A percentile compares a stretch with the other conserved stretches of the same genome.
Evolutionary conservation across 192 early-diverging fungal genomes (phyloP).

Genomic region (Coemansia sp.): DNA sequence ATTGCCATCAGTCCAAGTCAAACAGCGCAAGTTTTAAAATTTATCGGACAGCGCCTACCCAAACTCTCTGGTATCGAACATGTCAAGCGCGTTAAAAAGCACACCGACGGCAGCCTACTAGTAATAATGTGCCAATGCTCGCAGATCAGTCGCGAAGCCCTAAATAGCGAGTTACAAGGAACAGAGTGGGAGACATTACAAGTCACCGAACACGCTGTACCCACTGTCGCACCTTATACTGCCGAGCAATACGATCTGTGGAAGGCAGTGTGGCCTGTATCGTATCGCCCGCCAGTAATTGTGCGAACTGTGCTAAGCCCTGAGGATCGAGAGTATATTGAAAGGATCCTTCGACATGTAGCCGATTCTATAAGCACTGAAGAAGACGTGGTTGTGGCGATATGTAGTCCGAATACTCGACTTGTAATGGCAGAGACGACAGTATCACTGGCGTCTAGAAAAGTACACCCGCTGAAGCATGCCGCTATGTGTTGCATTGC

Average conservation of each 20-base stretch:
- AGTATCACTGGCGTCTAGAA: constrained; percentile 49
- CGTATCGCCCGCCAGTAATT: constrained; percentile 57
- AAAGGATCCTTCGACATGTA: neutral
- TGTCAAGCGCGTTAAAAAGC: constrained; percentile 41
- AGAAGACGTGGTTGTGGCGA: neutral
- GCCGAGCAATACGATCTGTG: constrained; percentile 72
- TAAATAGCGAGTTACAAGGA: constrained; percentile 4
- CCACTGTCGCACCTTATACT: constrained; percentile 65
- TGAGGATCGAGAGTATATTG: constrained; percentile 26
- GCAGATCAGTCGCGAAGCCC: constrained; percentile 4
- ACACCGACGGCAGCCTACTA: neutral
- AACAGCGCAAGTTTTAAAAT: constrained; percentile 21
- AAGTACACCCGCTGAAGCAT: constrained; percentile 70
- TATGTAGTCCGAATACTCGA: constrained; percentile 31
- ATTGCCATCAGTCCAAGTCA: constrained; percentile 12
- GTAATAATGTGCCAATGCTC: constrained; percentile 40
- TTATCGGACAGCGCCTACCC: constrained; percentile 18
- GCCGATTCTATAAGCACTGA: neutral
- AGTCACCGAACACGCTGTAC: constrained; percentile 40
- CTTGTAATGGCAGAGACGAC: constrained; percentile 49
- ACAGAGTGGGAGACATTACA: constrained; percentile 24
- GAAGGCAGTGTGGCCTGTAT: constrained; percentile 81
- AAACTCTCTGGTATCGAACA: constrained; percentile 38
- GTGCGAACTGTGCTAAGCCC: constrained; percentile 10
- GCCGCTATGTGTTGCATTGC: constrained; percentile 80